Evolutionary conservation across 2,329 filamentous ascomycete species (phyloP).

Genomic region (Diatrype stigma): DNA sequence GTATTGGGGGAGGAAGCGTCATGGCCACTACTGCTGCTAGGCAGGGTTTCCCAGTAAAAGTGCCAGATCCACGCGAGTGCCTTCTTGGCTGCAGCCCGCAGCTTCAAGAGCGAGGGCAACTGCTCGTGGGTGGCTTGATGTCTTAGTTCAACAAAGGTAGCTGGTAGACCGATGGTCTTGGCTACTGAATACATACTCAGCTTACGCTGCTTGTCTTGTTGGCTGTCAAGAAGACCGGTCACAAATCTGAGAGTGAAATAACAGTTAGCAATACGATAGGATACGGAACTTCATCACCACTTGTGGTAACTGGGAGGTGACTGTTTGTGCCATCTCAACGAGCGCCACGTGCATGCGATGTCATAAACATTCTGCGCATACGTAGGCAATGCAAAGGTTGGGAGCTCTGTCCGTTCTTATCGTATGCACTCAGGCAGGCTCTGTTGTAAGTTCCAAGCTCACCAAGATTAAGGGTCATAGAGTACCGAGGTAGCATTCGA

Average conservation of each 20-base stretch:
- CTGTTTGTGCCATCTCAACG: neutral
- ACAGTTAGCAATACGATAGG: constrained; percentile 10
- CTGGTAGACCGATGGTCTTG: constrained; percentile 63
- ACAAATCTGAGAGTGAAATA: constrained; percentile 56
- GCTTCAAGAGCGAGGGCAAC: constrained; percentile 68
- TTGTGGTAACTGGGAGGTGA: neutral
- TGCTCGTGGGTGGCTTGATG: constrained; percentile 91
- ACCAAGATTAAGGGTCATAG: no score
- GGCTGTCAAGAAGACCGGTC: constrained; percentile 72
- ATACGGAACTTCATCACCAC: neutral
- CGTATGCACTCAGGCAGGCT: no score
- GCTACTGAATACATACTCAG: constrained; percentile 71
- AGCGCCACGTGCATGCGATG: no score
- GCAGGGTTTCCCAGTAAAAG: constrained; percentile 71
- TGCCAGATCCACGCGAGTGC: constrained; percentile 84
- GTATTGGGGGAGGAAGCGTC: neutral
- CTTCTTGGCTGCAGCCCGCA: constrained; percentile 65
- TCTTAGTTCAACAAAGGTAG: constrained; percentile 80
- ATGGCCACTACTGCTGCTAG: constrained; percentile 8
- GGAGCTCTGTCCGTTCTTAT: no score
- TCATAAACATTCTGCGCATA: no score
- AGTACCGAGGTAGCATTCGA: no score
- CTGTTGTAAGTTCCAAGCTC: no score
- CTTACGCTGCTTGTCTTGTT: constrained; percentile 63
- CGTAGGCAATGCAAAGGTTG: no score